phyloP scores from a whole-genome alignment of 2,329 filamentous ascomycete species.

The Paecilomyces variotii region DNA sequence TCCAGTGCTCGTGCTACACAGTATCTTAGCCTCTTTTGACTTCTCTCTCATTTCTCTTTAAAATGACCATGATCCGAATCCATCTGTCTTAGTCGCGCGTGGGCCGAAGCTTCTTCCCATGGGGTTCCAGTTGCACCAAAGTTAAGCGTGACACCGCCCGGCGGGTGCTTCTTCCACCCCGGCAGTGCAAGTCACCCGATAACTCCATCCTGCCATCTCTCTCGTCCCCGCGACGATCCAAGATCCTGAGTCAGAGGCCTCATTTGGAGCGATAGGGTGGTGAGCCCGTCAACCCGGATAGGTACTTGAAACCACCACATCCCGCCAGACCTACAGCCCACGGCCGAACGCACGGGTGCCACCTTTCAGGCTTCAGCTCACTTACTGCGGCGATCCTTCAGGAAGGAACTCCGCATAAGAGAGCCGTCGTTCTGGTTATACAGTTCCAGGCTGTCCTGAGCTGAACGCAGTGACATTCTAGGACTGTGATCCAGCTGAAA shows the following conservation, averaged over 20 bases:
- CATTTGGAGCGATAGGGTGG: background rate
- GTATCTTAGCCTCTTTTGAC: background rate
- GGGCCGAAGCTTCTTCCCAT: background rate
- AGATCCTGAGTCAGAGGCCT: background rate
- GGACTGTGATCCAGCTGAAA: background rate
- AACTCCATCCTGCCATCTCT: background rate
- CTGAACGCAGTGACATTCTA: background rate
- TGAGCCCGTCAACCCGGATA: background rate
- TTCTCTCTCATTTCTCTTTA: background rate
- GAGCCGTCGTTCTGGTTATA: background rate
- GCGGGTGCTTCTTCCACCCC: background rate
- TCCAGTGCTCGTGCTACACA: background rate
- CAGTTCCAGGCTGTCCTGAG: background rate
- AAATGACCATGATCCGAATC: background rate
- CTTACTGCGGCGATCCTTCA: background rate
- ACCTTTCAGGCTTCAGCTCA: background rate
- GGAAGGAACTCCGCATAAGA: background rate
- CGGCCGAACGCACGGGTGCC: background rate
- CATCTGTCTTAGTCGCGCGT: background rate
- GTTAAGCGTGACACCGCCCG: background rate
- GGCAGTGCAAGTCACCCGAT: background rate
- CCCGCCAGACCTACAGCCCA: background rate
- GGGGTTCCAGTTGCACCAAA: background rate
- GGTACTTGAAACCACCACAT: background rate
- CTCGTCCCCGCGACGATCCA: background rate